Conservation (phyloP, 176 grass and related monocot genomes). For the Zoysia pacifica region DNA sequence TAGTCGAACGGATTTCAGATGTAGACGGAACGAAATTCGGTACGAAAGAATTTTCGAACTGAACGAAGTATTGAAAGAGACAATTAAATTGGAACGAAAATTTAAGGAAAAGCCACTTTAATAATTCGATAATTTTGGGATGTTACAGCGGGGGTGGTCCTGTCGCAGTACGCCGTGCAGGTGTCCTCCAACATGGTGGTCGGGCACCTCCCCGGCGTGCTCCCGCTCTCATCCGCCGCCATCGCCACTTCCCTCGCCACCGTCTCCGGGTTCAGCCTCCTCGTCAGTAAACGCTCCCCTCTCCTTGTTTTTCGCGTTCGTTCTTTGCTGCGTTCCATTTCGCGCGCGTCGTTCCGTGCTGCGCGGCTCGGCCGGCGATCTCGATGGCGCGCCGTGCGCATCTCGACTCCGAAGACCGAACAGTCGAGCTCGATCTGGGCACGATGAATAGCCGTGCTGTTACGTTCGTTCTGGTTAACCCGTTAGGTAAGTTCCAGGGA, state of each 20-base stretch:
- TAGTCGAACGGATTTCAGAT: too few species aligned
- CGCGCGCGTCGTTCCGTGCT: neutral
- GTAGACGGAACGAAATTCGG: too few species aligned
- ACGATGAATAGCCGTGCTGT: neutral
- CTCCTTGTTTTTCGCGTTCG: neutral
- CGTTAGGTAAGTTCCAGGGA: too few species aligned
- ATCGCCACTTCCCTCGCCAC: slow-evolving; percentile 81
- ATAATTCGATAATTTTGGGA: too few species aligned
- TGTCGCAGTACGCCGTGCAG: slow-evolving; percentile 68
- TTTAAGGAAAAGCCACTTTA: too few species aligned
- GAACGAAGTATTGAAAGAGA: too few species aligned
- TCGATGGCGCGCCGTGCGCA: neutral
- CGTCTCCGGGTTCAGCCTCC: slow-evolving; percentile 96
- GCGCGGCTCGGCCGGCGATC: too few species aligned
- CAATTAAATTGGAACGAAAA: too few species aligned
- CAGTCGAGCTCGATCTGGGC: neutral
- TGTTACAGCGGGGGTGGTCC: slow-evolving; percentile 40
- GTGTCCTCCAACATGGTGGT: slow-evolving; percentile 91
- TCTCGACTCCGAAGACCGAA: neutral
- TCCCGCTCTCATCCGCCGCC: slow-evolving; percentile 74
- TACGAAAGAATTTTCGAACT: too few species aligned
- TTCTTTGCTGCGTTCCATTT: neutral
- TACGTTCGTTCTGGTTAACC: neutral
- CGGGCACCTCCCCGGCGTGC: slow-evolving; percentile 78
- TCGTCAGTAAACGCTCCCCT: slow-evolving; percentile 35